Percentiles rank a stretch among this genome's conserved stretches.
Conservation (phyloP, 2,329 filamentous ascomycete genomes). For the Talaromyces sp. region DNA sequence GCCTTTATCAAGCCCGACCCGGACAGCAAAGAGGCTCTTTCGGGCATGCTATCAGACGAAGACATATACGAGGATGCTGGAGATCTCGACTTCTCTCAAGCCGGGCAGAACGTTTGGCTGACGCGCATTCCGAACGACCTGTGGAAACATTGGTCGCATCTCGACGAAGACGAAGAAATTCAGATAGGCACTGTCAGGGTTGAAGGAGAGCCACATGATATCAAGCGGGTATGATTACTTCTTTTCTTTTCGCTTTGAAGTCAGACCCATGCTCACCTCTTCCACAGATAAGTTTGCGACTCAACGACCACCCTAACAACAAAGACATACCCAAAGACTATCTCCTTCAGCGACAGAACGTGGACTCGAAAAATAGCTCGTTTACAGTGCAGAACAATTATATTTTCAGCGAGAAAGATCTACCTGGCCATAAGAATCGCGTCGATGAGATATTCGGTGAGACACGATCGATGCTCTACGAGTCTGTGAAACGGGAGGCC, state of each 20-base stretch:
- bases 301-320: constrained; percentile 65
- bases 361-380: constrained; percentile 38
- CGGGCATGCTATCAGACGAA: constrained; percentile 50
- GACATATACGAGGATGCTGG: constrained; percentile 67
- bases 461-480: constrained; percentile 43
- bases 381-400: constrained; percentile 71
- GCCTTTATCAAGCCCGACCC: constrained; percentile 39
- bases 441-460: constrained; percentile 39
- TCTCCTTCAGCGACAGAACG: constrained; percentile 65
- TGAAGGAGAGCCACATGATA: constrained; percentile 51
- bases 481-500: constrained; percentile 42
- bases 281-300: constrained; percentile 61
- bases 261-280: constrained; percentile 26
- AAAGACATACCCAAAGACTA: constrained; percentile 82
- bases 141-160: constrained; percentile 71
- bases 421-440: constrained; percentile 65
- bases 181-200: constrained; percentile 70
- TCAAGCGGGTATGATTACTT: constrained; percentile 39
- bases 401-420: constrained; percentile 88
- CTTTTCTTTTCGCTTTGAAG: constrained; percentile 17
- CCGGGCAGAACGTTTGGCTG: constrained; percentile 57
- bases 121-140: constrained; percentile 74
- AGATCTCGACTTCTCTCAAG: constrained; percentile 55
- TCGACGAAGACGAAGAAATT: constrained; percentile 78
- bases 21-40: constrained; percentile 32